Evolutionary conservation across 2,329 filamentous ascomycete genomes (phyloP).

Genomic region (Arthrocladium fulminans): DNA sequence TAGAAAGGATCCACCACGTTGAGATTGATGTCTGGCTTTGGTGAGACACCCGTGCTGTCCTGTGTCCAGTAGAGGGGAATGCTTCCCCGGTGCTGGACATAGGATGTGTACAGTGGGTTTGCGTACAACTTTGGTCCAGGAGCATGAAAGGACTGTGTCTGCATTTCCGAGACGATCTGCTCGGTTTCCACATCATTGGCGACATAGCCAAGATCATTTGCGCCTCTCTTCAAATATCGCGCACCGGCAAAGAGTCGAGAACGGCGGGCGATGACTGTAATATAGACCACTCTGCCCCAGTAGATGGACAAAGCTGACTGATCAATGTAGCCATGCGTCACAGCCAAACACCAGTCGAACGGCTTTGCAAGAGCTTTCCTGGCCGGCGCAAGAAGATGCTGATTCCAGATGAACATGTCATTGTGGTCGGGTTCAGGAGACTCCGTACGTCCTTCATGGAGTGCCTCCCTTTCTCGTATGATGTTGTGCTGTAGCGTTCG

Average conservation of each 20-base stretch:
- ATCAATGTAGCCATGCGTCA: constrained; percentile 93
- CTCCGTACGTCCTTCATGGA: constrained; percentile 55
- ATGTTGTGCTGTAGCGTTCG: constrained; percentile 89
- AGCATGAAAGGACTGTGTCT: constrained; percentile 91
- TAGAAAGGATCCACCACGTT: constrained; percentile 97
- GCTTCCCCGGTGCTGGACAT: constrained; percentile 91
- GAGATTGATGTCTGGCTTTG: constrained; percentile 91
- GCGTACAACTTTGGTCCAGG: constrained; percentile 77
- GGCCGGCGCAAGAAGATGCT: constrained; percentile 74
- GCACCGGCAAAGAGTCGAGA: constrained; percentile 92
- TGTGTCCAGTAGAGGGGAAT: constrained; percentile 98
- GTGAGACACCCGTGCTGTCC: constrained; percentile 86
- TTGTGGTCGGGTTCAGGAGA: constrained; percentile 62
- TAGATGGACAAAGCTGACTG: constrained; percentile 80
- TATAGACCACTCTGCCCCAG: constrained; percentile 70
- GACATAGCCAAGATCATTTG: constrained; percentile 90
- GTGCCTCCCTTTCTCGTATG: constrained; percentile 62
- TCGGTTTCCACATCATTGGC: constrained; percentile 99
- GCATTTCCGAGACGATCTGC: constrained; percentile 90
- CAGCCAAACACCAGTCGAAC: constrained; percentile 91
- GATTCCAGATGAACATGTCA: constrained; percentile 98
- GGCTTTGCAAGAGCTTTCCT: constrained; percentile 62
- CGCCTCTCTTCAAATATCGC: constrained; percentile 84
- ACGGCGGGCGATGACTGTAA: constrained; percentile 84
- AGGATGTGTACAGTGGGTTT: constrained; percentile 88